Conservation (phyloP, 257 asterid species). For the Nemophila menziesii region DNA sequence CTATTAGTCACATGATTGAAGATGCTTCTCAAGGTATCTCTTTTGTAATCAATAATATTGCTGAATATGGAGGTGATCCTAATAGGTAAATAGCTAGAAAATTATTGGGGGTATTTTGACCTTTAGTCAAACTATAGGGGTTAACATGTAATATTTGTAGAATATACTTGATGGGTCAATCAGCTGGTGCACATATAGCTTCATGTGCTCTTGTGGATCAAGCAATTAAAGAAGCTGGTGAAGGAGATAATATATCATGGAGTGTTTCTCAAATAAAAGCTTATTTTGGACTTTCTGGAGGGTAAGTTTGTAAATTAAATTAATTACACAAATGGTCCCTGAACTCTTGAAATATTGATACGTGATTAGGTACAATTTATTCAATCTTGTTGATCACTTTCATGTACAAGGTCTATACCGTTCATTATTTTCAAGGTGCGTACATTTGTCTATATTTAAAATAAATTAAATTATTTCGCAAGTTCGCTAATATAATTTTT, state of each 20-base stretch:
- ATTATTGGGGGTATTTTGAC: too few relatives aligned
- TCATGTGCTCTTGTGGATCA: slow-evolving; percentile 85
- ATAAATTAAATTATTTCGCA: background rate
- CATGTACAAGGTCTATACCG: slow-evolving; percentile 80
- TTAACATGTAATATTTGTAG: slow-evolving; percentile 21
- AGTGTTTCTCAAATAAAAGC: slow-evolving; percentile 78
- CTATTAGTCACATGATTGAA: slow-evolving; percentile 81
- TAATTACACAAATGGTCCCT: slow-evolving; percentile 1
- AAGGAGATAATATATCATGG: slow-evolving; percentile 61
- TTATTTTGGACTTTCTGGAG: slow-evolving; percentile 95
- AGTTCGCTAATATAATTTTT: slow-evolving; percentile 4
- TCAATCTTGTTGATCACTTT: slow-evolving; percentile 60
- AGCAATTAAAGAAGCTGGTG: slow-evolving; percentile 74
- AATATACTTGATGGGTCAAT: slow-evolving; percentile 90
- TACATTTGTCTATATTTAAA: slow-evolving; percentile 2
- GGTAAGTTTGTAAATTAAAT: slow-evolving; percentile 36
- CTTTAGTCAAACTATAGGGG: slow-evolving; percentile 1
- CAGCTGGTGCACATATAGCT: slow-evolving; percentile 97
- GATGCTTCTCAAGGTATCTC: slow-evolving; percentile 97
- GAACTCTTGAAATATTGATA: slow-evolving; percentile 11
- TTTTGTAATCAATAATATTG: slow-evolving; percentile 73
- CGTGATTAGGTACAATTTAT: slow-evolving; percentile 86
- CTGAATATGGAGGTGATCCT: slow-evolving; percentile 97
- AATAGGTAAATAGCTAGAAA: slow-evolving; percentile 47
- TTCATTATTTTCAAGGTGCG: slow-evolving; percentile 57